These are phyloP conservation scores for Daldinia childiae DNA, from an alignment of 495 filamentous ascomycete species.

Conservation along the genomic window DNA sequence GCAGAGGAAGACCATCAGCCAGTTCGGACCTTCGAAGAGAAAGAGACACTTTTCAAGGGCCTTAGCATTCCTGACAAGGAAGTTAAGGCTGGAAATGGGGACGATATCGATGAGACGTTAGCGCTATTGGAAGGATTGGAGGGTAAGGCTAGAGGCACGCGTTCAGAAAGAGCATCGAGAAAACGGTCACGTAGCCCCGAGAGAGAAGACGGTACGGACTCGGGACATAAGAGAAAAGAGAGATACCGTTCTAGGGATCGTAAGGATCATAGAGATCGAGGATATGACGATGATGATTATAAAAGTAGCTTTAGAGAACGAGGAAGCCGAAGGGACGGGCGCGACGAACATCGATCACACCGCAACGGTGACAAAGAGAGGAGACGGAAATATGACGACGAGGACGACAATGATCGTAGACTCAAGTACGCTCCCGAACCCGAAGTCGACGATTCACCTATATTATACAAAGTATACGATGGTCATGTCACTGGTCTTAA, in stretches of 20 bases:
- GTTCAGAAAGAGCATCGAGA: constrained; percentile 54
- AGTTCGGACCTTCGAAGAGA: constrained; percentile 61
- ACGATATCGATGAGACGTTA: constrained; percentile 92
- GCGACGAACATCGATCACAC: constrained; percentile 71
- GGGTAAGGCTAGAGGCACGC: constrained; percentile 63
- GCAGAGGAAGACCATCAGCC: constrained; percentile 55
- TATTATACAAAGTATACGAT: constrained; percentile 88
- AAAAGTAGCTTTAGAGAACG: constrained; percentile 43
- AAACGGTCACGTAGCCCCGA: constrained; percentile 81
- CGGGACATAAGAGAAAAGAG: constrained; percentile 51
- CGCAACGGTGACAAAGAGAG: constrained; percentile 55
- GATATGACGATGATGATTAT: constrained; percentile 46
- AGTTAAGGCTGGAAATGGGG: constrained; percentile 59
- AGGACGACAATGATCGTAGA: constrained; percentile 65
- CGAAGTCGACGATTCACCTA: constrained; percentile 81
- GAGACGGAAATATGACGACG: constrained; percentile 54
- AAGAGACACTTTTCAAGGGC: constrained; percentile 86
- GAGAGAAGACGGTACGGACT: constrained; percentile 60
- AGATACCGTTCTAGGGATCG: constrained; percentile 56
- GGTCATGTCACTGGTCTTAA: constrained; percentile 91
- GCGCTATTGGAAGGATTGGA: constrained; percentile 88
- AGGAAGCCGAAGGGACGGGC: constrained; percentile 62
- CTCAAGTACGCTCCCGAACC: constrained; percentile 77
- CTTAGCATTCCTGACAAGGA: constrained; percentile 87
- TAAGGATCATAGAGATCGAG: constrained; percentile 57